phyloP scores from a whole-genome alignment of 345 rosid genomes.

The Carallia brachiata region DNA sequence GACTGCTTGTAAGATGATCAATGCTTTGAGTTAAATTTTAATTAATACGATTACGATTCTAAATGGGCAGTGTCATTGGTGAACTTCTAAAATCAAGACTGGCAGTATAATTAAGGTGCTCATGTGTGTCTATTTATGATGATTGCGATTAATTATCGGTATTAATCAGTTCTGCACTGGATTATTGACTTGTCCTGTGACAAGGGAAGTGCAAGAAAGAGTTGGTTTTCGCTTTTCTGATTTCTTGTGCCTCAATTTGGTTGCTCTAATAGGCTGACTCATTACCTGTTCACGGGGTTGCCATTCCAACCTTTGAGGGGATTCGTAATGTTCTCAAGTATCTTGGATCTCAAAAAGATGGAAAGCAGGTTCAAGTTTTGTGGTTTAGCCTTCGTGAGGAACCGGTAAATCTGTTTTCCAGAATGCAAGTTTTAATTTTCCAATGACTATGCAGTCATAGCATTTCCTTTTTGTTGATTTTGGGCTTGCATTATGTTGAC shows the following conservation, averaged over 20 bases:
- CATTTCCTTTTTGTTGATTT: no score
- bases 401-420: conserved; percentile 51
- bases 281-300: conserved; percentile 84
- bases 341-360: conserved; percentile 67
- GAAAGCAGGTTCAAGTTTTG: conserved; percentile 55
- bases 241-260: conserved; percentile 11
- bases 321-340: conserved; percentile 84
- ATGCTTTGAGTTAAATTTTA: no score
- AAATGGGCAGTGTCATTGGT: no score
- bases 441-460: background rate
- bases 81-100: no score
- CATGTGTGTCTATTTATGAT: no score
- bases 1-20: no score
- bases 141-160: no score
- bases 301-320: conserved; percentile 83
- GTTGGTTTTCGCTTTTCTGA: background rate
- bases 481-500: no score
- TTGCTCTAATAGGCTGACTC: conserved; percentile 61
- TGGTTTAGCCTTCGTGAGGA: conserved; percentile 98
- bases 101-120: no score
- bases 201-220: no score
- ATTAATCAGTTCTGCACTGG: no score
- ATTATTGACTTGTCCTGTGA: background rate
- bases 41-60: no score
- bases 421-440: background rate